phyloP scores from a whole-genome alignment of 1,284 basidiomycete genomes.

The Waitea zeae region DNA sequence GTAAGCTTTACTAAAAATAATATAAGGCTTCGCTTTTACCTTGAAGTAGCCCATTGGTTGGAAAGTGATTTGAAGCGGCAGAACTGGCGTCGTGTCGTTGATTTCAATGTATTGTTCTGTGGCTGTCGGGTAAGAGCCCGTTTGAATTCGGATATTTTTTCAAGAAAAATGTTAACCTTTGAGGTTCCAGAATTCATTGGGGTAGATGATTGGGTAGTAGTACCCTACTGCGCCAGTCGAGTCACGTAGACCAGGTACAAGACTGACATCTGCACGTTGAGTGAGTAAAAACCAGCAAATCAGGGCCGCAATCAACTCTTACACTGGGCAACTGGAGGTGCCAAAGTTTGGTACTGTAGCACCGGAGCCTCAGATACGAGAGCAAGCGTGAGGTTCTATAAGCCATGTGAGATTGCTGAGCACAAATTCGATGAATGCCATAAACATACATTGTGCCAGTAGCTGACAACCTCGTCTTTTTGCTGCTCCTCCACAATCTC shows the following conservation, averaged over 20 bases:
- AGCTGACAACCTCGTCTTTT: constrained; percentile 49
- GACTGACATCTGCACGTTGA: constrained; percentile 31
- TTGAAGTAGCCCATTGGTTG: constrained; percentile 77
- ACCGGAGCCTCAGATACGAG: constrained; percentile 55
- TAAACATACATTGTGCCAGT: constrained; percentile 59
- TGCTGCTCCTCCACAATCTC: constrained; percentile 24
- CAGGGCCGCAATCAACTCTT: too few species aligned
- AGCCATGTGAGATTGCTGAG: constrained; percentile 6
- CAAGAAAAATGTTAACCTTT: too few species aligned
- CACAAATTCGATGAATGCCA: not conserved
- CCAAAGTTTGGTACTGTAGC: constrained; percentile 40
- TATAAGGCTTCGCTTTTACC: too few species aligned
- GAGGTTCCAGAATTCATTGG: constrained; percentile 92
- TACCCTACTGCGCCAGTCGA: constrained; percentile 40
- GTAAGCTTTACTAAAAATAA: too few species aligned
- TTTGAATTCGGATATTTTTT: too few species aligned
- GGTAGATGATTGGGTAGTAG: constrained; percentile 81
- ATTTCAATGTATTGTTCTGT: constrained; percentile 65
- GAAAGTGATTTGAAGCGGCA: constrained; percentile 73
- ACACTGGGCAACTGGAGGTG: constrained; percentile 50
- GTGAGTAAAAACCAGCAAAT: too few species aligned
- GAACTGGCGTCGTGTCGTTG: constrained; percentile 52
- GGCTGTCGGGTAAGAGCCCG: too few species aligned
- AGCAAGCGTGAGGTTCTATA: constrained; percentile 73
- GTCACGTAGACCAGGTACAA: constrained; percentile 41